Conservation (phyloP, 2,329 filamentous ascomycete species). For the Aspergillus eucalypticola region DNA sequence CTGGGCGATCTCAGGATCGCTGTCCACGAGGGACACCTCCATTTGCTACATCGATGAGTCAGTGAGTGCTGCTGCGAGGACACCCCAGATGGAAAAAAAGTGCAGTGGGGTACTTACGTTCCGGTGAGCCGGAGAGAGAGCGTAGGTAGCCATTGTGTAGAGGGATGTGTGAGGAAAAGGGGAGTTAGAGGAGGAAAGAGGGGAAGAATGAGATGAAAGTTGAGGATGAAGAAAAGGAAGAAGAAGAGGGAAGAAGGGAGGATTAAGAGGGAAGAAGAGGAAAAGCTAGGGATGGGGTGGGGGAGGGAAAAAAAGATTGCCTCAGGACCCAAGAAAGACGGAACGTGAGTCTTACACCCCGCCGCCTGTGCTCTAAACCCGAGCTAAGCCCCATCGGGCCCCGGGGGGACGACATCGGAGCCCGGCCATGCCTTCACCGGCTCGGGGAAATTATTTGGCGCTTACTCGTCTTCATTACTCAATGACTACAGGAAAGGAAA, state of each 20-base stretch:
- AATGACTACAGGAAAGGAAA: not conserved
- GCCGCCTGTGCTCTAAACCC: no score
- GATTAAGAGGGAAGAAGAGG: constrained; percentile 12
- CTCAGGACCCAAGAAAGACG: constrained; percentile 9
- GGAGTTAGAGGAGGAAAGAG: constrained; percentile 8
- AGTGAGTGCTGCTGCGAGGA: constrained; percentile 32
- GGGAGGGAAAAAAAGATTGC: constrained; percentile 17
- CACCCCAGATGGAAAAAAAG: not conserved
- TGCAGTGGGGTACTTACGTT: constrained; percentile 52
- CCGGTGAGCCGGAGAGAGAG: constrained; percentile 65
- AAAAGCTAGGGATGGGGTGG: constrained; percentile 2
- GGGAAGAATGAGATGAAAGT: constrained; percentile 9
- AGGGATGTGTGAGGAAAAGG: constrained; percentile 14
- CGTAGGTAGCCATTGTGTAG: constrained; percentile 55
- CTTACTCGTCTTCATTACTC: constrained; percentile 4
- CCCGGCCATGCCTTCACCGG: constrained; percentile 4
- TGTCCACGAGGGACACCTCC: constrained; percentile 88
- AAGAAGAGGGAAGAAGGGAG: constrained; percentile 5
- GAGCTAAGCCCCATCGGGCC: not conserved
- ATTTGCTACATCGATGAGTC: constrained; percentile 68
- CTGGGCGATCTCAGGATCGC: constrained; percentile 89
- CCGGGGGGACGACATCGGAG: constrained; percentile 18
- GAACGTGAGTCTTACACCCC: not conserved
- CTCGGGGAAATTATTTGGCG: not conserved
- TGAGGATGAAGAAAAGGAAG: not conserved